phyloP scores from a whole-genome alignment of 768 basidiomycete species.

The Gymnopilus junonius region DNA sequence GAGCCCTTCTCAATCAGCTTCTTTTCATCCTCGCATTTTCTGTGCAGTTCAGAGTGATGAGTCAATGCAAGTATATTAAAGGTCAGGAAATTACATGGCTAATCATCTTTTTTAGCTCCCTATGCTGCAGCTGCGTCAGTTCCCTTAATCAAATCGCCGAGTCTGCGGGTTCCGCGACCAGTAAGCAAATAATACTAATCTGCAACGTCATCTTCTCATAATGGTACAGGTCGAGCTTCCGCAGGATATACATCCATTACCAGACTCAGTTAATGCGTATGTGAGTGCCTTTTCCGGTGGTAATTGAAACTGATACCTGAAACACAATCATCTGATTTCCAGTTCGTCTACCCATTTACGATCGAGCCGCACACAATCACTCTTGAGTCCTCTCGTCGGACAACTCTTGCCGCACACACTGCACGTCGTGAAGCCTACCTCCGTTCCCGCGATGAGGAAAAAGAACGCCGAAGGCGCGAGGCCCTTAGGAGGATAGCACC shows the following conservation, averaged over 20 bases:
- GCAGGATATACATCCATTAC: conserved; percentile 92
- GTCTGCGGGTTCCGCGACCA: conserved; percentile 81
- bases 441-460: conserved; percentile 75
- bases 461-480: conserved; percentile 65
- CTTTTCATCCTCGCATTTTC: too few relatives aligned
- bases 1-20: too few relatives aligned
- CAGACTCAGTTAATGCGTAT: conserved; percentile 88
- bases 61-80: not conserved
- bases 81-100: not conserved
- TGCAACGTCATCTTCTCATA: conserved; percentile 2
- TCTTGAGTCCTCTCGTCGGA: conserved; percentile 72
- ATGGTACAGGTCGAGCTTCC: conserved; percentile 77
- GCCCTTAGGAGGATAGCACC: conserved; percentile 81
- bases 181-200: conserved; percentile 43
- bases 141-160: conserved; percentile 92
- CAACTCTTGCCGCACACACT: conserved; percentile 66
- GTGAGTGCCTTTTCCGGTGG: conserved; percentile 43
- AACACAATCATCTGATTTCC: conserved; percentile 5
- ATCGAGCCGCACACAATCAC: conserved; percentile 86
- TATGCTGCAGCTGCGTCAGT: conserved; percentile 78
- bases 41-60: not conserved
- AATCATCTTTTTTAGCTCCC: conserved; percentile 52
- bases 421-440: conserved; percentile 76
- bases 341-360: conserved; percentile 98
- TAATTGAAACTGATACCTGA: not conserved